Conservation (phyloP, 495 filamentous ascomycete species). For the Pseudevernia furfuracea region DNA sequence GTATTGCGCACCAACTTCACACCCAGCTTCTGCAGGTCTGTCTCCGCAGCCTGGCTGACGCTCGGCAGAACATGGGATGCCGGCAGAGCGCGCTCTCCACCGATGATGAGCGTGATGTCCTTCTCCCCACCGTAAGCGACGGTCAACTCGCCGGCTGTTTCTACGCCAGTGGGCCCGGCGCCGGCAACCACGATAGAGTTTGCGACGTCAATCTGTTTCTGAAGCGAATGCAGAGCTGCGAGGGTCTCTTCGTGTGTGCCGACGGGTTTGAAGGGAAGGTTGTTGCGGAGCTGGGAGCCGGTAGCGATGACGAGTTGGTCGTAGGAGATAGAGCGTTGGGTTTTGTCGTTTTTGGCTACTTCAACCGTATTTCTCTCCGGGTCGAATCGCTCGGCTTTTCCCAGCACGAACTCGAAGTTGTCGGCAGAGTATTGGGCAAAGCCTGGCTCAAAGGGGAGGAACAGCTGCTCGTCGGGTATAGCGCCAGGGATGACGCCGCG, state of each 20-base stretch:
- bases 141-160: conserved; percentile 53
- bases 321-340: conserved; percentile 36
- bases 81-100: conserved; percentile 11
- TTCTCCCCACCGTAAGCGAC: conserved; percentile 29
- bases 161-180: conserved; percentile 60
- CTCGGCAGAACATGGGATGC: conserved; percentile 3
- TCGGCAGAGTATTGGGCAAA: conserved; percentile 45
- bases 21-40: conserved; percentile 16
- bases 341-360: conserved; percentile 26
- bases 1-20: conserved; percentile 13
- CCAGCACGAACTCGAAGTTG: conserved; percentile 50
- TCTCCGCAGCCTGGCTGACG: conserved; percentile 8
- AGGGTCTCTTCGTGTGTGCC: conserved; percentile 37
- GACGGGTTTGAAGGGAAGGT: conserved; percentile 46
- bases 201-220: conserved; percentile 42
- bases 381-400: conserved; percentile 46
- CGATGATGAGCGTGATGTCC: conserved; percentile 40
- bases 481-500: conserved; percentile 38
- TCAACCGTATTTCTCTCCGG: conserved; percentile 35
- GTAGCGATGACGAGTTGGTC: conserved; percentile 53
- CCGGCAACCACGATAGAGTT: conserved; percentile 58
- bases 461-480: conserved; percentile 37
- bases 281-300: conserved; percentile 34
- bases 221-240: conserved; percentile 37
- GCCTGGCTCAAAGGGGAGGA: conserved; percentile 42